Conservation (phyloP, 2,329 filamentous ascomycete genomes). For the Neonectria coccinea region DNA sequence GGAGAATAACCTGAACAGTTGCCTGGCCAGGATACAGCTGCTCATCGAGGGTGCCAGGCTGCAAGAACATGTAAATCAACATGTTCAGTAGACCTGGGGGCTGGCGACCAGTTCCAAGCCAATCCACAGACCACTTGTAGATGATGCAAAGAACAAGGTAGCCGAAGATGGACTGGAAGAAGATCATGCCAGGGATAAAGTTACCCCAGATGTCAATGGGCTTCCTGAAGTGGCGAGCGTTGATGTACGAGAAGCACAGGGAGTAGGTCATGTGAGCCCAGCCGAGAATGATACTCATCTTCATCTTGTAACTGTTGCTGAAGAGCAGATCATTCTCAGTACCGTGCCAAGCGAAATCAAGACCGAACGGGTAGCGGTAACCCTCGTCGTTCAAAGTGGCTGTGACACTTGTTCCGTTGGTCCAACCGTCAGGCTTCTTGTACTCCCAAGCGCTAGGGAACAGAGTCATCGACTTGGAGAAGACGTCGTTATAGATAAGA, state of each 20-base stretch:
- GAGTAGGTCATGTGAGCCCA: slow-evolving; percentile 99
- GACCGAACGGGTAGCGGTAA: slow-evolving; percentile 93
- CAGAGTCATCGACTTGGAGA: slow-evolving; percentile 91
- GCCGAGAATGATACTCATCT: slow-evolving; percentile 96
- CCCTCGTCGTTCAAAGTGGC: slow-evolving; percentile 74
- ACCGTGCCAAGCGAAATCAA: slow-evolving; percentile 97
- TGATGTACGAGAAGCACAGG: slow-evolving; percentile 90
- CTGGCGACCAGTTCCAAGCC: slow-evolving; percentile 70
- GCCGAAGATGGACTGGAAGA: slow-evolving; percentile 99
- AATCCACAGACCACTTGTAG: slow-evolving; percentile 97
- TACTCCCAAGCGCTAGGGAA: slow-evolving; percentile 94
- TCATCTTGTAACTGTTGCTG: slow-evolving; percentile 99
- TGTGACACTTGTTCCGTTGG: slow-evolving; percentile 71
- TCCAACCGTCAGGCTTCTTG: slow-evolving; percentile 73
- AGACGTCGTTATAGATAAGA: slow-evolving; percentile 96
- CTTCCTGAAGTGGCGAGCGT: slow-evolving; percentile 93
- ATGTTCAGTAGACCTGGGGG: slow-evolving; percentile 96
- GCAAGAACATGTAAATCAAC: slow-evolving; percentile 99
- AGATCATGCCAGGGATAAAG: slow-evolving; percentile 98
- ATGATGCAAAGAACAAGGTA: slow-evolving; percentile 94
- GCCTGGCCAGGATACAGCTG: slow-evolving; percentile 83
- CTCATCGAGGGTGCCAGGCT: slow-evolving; percentile 80
- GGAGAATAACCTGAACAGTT: slow-evolving; percentile 78
- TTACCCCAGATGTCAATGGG: slow-evolving; percentile 97
- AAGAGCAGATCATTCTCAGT: slow-evolving; percentile 96